A percentile compares a stretch with the other conserved stretches of the same genome.
Evolutionary conservation across 1,284 basidiomycete species (phyloP).

Genomic region (Tilletia setariae): DNA sequence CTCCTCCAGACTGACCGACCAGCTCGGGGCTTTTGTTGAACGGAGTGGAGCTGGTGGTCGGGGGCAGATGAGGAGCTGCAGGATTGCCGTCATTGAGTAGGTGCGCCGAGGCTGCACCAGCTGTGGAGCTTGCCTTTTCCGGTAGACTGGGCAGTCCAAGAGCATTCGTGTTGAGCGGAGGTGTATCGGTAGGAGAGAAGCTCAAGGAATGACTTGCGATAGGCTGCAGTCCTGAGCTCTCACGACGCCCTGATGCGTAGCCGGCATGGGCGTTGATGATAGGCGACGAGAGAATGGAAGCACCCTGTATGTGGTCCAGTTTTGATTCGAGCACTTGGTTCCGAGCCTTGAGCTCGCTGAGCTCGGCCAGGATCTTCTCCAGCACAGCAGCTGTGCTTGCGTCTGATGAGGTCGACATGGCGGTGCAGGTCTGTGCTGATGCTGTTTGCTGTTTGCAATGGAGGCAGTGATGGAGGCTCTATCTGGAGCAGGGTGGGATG

Average conservation of each 20-base stretch:
- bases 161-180: neutral
- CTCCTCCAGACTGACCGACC: slow-evolving; percentile 4
- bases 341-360: slow-evolving; percentile 40
- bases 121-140: neutral
- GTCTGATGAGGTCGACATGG: neutral
- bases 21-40: slow-evolving; percentile 2
- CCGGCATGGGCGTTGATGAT: slow-evolving; percentile 8
- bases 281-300: slow-evolving; percentile 32
- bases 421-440: no score
- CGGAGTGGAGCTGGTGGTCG: neutral
- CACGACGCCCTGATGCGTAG: neutral
- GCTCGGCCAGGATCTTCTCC: slow-evolving; percentile 37
- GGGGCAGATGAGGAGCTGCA: slow-evolving; percentile 1
- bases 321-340: slow-evolving; percentile 46
- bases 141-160: neutral
- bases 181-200: neutral
- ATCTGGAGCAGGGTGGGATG: no score
- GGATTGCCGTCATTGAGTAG: slow-evolving; percentile 10
- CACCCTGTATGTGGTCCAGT: slow-evolving; percentile 35
- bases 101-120: neutral
- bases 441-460: no score
- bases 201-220: neutral
- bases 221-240: neutral
- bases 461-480: no score
- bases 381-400: slow-evolving; percentile 25